Conservation (phyloP, 495 filamentous ascomycete species). For the Pseudomonodictys pantanalensis region DNA sequence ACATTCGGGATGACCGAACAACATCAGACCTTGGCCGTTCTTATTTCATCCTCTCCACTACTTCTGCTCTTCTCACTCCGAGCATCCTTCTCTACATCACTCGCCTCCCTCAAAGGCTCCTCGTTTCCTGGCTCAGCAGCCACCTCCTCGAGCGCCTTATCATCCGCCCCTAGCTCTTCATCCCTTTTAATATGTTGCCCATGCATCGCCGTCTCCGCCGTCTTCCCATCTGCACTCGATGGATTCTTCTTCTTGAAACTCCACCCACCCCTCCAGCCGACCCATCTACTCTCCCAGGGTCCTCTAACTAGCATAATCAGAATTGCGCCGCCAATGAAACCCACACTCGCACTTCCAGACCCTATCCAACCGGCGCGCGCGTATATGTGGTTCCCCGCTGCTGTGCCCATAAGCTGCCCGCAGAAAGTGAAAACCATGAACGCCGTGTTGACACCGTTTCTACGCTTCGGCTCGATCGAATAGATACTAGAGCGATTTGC, state of each 20-base stretch:
- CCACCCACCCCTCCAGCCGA: constrained; percentile 75
- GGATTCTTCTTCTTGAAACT: constrained; percentile 43
- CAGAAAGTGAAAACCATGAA: constrained; percentile 76
- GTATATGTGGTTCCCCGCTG: constrained; percentile 69
- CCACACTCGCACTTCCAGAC: constrained; percentile 66
- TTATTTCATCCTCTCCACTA: constrained; percentile 16
- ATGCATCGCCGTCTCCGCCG: constrained; percentile 26
- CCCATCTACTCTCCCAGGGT: constrained; percentile 68
- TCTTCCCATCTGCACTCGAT: constrained; percentile 37
- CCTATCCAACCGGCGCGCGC: constrained; percentile 67
- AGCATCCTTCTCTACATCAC: constrained; percentile 11
- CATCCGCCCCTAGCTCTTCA: constrained; percentile 21
- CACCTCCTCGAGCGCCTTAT: constrained; percentile 26
- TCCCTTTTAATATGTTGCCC: constrained; percentile 11
- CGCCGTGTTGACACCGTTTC: constrained; percentile 77
- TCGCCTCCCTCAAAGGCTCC: constrained; percentile 6
- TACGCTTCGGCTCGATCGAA: constrained; percentile 63
- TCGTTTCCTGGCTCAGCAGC: constrained; percentile 21
- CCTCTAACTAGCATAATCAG: constrained; percentile 60
- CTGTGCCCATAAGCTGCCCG: constrained; percentile 74
- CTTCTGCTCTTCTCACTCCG: constrained; percentile 18
- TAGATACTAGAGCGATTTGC: constrained; percentile 73
- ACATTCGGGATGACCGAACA: too few relatives aligned
- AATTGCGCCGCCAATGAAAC: constrained; percentile 57
- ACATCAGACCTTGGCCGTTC: constrained; percentile 19